Conservation (phyloP, 2,329 filamentous ascomycete genomes). For the Pyrenophora seminiperda region DNA sequence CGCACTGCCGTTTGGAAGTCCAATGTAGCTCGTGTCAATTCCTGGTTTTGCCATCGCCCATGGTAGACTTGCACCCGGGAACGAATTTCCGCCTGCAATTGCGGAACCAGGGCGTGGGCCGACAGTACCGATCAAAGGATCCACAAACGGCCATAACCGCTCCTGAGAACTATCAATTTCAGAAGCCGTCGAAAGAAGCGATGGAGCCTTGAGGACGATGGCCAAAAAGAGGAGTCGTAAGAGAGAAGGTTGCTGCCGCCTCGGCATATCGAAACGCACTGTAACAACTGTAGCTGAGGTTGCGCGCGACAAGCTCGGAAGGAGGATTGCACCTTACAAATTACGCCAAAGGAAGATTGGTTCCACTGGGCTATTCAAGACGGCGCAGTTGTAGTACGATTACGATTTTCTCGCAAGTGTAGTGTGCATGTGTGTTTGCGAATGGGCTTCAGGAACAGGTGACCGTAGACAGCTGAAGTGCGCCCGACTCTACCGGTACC, state of each 20-base stretch:
- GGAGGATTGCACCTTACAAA: neutral
- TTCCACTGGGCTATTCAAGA: neutral
- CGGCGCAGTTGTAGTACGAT: neutral
- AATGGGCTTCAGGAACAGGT: neutral
- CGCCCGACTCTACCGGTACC: too few relatives aligned
- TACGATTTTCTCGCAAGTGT: neutral
- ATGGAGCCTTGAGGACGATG: neutral
- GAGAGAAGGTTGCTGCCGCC: neutral
- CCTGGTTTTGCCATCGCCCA: constrained; percentile 38
- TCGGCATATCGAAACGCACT: neutral
- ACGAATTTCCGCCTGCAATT: constrained; percentile 33
- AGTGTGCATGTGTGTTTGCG: neutral
- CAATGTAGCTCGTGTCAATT: constrained; percentile 30
- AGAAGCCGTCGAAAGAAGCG: neutral
- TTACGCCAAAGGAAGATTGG: neutral
- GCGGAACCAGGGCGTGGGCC: constrained; percentile 41
- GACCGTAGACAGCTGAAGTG: neutral
- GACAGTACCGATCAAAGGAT: constrained; percentile 51
- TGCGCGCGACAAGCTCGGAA: neutral
- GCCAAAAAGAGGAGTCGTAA: neutral
- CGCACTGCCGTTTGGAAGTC: constrained; percentile 17
- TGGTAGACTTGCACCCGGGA: constrained; percentile 32
- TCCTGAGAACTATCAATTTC: neutral
- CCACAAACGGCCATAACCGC: constrained; percentile 27
- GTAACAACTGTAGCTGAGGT: neutral